Conservation (phyloP, 129 eudicot genomes). For the Centrapalus pauciflorus region DNA sequence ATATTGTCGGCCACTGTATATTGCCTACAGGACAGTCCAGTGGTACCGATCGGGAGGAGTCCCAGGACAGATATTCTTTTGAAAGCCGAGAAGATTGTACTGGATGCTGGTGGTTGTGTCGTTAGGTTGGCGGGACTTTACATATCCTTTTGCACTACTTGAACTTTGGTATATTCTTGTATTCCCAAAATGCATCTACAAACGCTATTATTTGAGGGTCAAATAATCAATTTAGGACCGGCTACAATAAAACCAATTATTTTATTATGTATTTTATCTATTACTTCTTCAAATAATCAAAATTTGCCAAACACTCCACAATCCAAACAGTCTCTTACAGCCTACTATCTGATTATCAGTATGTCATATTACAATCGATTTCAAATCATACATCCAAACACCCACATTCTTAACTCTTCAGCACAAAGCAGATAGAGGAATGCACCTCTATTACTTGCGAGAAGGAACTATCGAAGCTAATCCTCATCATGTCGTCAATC, state of each 20-base stretch:
- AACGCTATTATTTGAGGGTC: conserved; percentile 5
- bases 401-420: conserved; percentile 47
- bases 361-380: too few species aligned
- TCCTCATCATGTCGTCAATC: conserved; percentile 82
- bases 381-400: too few species aligned
- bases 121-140: conserved; percentile 96
- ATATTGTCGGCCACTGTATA: neutral
- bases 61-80: conserved; percentile 90
- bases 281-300: too few species aligned
- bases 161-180: neutral
- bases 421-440: conserved; percentile 86
- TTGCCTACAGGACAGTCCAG: conserved; percentile 68
- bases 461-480: conserved; percentile 69
- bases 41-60: conserved; percentile 85
- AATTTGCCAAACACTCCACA: too few species aligned
- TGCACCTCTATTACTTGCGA: conserved; percentile 69
- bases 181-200: neutral
- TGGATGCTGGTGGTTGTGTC: conserved; percentile 81
- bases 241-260: too few species aligned
- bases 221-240: too few species aligned
- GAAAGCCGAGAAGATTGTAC: conserved; percentile 69
- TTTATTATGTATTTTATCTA: too few species aligned
- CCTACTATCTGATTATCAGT: too few species aligned
- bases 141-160: conserved; percentile 59
- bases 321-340: too few species aligned